Evolutionary conservation across 306 rosid species (phyloP).

Genomic region (Rubus idaeus): DNA sequence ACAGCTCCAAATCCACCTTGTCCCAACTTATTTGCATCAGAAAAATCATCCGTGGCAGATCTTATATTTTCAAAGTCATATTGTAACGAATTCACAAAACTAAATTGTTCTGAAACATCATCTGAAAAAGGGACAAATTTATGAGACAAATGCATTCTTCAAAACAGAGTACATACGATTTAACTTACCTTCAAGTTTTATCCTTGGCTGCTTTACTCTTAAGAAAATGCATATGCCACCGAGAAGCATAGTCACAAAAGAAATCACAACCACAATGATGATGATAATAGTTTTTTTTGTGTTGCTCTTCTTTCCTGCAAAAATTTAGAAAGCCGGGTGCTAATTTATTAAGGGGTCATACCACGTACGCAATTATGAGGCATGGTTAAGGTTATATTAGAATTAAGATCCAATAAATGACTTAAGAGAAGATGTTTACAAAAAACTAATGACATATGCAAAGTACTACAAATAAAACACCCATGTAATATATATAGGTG

Average conservation of each 20-base stretch:
- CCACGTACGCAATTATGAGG: no score
- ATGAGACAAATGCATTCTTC: neutral
- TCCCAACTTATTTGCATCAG: conserved; percentile 3
- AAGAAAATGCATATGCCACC: neutral
- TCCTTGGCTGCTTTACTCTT: neutral
- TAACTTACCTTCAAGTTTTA: neutral
- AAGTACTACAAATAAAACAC: no score
- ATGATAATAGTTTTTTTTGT: neutral
- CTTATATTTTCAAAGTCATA: neutral
- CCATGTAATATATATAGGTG: no score
- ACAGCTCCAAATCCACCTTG: conserved; percentile 2
- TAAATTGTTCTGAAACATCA: neutral
- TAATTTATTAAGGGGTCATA: no score
- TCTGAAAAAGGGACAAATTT: neutral
- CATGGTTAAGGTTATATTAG: no score
- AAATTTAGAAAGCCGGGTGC: neutral
- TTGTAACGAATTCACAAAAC: neutral
- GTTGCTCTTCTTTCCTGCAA: neutral
- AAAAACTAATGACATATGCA: no score
- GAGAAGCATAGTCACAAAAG: neutral
- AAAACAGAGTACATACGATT: neutral
- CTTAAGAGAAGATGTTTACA: no score
- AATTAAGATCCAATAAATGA: no score
- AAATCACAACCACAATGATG: neutral
- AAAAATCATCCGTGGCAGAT: neutral